Percentiles rank a stretch among this genome's conserved stretches.
Evolutionary conservation across 2,329 filamentous ascomycete genomes (phyloP).

Genomic region (Akanthomyces uredinophilus): DNA sequence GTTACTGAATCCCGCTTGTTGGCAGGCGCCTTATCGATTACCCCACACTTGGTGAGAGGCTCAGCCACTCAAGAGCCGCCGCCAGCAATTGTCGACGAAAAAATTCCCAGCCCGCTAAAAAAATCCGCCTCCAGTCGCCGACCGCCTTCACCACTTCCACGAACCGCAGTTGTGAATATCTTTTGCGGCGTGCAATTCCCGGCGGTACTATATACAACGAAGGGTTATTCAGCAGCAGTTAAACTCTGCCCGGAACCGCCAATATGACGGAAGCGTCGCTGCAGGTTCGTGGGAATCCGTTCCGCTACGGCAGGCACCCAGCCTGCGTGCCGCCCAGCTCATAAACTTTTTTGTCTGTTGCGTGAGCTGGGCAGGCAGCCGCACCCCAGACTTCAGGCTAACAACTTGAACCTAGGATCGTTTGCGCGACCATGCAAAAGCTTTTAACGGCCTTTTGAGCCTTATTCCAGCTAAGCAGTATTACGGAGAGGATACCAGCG

Average conservation of each 20-base stretch:
- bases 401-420: constrained; percentile 40
- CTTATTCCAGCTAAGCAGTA: constrained; percentile 88
- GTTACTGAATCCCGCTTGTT: neutral
- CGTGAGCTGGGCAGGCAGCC: constrained; percentile 2
- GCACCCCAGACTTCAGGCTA: neutral
- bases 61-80: constrained; percentile 14
- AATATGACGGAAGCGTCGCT: constrained; percentile 42
- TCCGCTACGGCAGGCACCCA: constrained; percentile 17
- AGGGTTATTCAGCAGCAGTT: neutral
- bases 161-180: constrained; percentile 5
- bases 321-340: constrained; percentile 1
- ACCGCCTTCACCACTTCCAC: constrained; percentile 16
- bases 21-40: constrained; percentile 7
- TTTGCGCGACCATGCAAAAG: constrained; percentile 57
- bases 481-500: constrained; percentile 78
- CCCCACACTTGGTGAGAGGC: constrained; percentile 12
- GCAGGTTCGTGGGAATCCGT: constrained; percentile 37
- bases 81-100: constrained; percentile 9
- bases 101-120: constrained; percentile 16
- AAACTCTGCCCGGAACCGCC: neutral
- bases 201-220: neutral
- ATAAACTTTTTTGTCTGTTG: neutral
- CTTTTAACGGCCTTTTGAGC: constrained; percentile 81
- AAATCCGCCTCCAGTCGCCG: constrained; percentile 16
- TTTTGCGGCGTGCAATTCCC: neutral